These are phyloP conservation scores for Xylariaceae sp. DNA, from an alignment of 2,329 filamentous ascomycete genomes.

Conservation along the genomic window DNA sequence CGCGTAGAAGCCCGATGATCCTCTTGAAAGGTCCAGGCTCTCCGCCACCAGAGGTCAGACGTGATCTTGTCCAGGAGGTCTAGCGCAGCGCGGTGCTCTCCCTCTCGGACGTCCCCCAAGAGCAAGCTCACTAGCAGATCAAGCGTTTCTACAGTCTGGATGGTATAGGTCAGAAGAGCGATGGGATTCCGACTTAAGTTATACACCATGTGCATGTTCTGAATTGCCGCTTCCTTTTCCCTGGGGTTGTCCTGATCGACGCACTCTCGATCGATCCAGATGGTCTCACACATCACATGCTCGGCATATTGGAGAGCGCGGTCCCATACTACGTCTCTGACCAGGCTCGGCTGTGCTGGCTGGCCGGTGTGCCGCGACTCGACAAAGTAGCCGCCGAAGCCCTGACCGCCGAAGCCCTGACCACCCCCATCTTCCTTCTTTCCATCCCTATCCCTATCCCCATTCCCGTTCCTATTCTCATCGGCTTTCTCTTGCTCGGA, in stretches of 20 bases:
- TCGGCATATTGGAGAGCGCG: slow-evolving; percentile 25
- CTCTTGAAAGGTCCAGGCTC: slow-evolving; percentile 31
- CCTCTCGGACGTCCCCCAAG: slow-evolving; percentile 18
- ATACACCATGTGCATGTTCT: slow-evolving; percentile 31
- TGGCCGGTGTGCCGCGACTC: slow-evolving; percentile 24
- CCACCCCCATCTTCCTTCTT: slow-evolving; percentile 17
- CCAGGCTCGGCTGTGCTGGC: slow-evolving; percentile 20
- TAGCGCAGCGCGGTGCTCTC: slow-evolving; percentile 22
- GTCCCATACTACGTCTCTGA: slow-evolving; percentile 26
- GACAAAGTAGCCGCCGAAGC: slow-evolving; percentile 21
- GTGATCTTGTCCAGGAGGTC: slow-evolving; percentile 26
- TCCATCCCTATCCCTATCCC: slow-evolving; percentile 2
- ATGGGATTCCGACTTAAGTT: slow-evolving; percentile 24
- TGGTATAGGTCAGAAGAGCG: slow-evolving; percentile 26
- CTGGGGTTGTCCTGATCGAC: slow-evolving; percentile 25
- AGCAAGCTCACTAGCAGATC: slow-evolving; percentile 24
- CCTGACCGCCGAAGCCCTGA: slow-evolving; percentile 9
- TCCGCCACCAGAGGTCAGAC: slow-evolving; percentile 28
- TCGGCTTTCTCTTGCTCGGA: slow-evolving; percentile 14
- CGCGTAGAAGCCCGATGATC: slow-evolving; percentile 27
- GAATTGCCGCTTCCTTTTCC: slow-evolving; percentile 27
- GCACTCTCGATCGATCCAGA: slow-evolving; percentile 30
- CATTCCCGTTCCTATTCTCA: too few species aligned
- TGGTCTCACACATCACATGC: slow-evolving; percentile 24
- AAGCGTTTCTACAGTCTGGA: slow-evolving; percentile 24